These are phyloP conservation scores for Sutorius eximius DNA, from an alignment of 1,284 basidiomycete species.

Conservation along the genomic window DNA sequence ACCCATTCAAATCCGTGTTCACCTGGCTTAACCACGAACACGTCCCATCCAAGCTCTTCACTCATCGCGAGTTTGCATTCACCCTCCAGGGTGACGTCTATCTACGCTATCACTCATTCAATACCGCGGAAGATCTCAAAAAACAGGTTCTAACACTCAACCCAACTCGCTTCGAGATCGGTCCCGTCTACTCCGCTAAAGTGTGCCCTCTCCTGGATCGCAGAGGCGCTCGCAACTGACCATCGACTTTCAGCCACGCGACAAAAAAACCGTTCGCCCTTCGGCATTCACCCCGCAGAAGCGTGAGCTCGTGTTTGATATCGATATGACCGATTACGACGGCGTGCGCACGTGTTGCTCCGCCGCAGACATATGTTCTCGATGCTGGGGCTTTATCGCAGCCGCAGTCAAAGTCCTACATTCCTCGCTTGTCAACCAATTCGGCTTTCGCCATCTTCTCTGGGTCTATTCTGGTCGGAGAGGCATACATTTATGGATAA, in stretches of 20 bases:
- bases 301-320: slow-evolving; percentile 98
- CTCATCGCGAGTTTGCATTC: slow-evolving; percentile 96
- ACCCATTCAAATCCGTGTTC: slow-evolving; percentile 93
- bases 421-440: slow-evolving; percentile 76
- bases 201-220: slow-evolving; percentile 49
- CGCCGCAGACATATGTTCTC: slow-evolving; percentile 87
- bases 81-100: slow-evolving; percentile 92
- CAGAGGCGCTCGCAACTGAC: slow-evolving; percentile 5
- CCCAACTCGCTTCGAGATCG: slow-evolving; percentile 95
- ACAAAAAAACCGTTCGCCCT: slow-evolving; percentile 84
- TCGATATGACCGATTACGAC: slow-evolving; percentile 99
- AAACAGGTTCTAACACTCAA: slow-evolving; percentile 82
- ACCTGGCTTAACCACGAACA: slow-evolving; percentile 95
- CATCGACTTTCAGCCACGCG: slow-evolving; percentile 66
- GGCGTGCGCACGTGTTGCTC: slow-evolving; percentile 93
- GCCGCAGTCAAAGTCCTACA: slow-evolving; percentile 92
- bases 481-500: slow-evolving; percentile 98
- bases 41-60: slow-evolving; percentile 72
- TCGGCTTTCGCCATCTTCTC: slow-evolving; percentile 79
- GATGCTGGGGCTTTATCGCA: slow-evolving; percentile 95
- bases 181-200: slow-evolving; percentile 87
- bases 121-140: slow-evolving; percentile 85
- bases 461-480: slow-evolving; percentile 99
- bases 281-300: slow-evolving; percentile 75
- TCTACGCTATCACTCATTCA: slow-evolving; percentile 93